Base-by-base conservation (phyloP, 2,329 filamentous ascomycete genomes). In the Aspergillus sp. region DNA sequence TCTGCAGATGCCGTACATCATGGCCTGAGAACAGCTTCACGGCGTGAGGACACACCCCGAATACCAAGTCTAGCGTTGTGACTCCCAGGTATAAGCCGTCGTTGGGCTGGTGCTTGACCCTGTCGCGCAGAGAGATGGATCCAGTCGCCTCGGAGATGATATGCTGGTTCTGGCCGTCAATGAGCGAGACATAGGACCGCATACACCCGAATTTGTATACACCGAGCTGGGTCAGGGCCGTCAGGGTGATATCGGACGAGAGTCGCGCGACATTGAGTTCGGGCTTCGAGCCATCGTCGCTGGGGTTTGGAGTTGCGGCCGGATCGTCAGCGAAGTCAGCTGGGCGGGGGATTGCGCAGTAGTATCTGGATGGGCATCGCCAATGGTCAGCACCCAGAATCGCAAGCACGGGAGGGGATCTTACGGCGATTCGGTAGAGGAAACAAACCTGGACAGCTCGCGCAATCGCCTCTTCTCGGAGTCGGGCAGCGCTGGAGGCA, bases 111-210 rank as follows among this genome's bases (percentile, higher is more conserved):
- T 61, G 7, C 60, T 50, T 15, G 30, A 26, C 18, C 65, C 55
- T 48, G 60, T 22, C 18, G 49, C 5, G 80, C 63, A 1, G 71
- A 70, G 5, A 53, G 26, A 53, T 45, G n/a, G 67, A 66, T 2
- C 72, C 67, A 1, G 78, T 79, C n/a, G 80, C 79, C 58, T 83
- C 81, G 57, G 81, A 80, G 17, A 84, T 71, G 36, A 84, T 68
- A 57, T 81, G 63, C 58, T 83, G 78, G 53, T 73, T 64, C 1
- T 72, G 65, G 3, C 67, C 66, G 56, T 83, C 80, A 59, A 83
- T 80, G 26, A 83, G 67, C 3, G 80, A 82, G 47, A 83, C 73
- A 26, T 82, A 66, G 2, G 76, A 70, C 22, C 77, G 74, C 15
- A 66, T 67, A 9, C 73, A 76, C 18, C 73, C 68, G 5, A 81